Conservation (phyloP, 139 green algal genomes). For the Chlamydomonas eustigma region DNA sequence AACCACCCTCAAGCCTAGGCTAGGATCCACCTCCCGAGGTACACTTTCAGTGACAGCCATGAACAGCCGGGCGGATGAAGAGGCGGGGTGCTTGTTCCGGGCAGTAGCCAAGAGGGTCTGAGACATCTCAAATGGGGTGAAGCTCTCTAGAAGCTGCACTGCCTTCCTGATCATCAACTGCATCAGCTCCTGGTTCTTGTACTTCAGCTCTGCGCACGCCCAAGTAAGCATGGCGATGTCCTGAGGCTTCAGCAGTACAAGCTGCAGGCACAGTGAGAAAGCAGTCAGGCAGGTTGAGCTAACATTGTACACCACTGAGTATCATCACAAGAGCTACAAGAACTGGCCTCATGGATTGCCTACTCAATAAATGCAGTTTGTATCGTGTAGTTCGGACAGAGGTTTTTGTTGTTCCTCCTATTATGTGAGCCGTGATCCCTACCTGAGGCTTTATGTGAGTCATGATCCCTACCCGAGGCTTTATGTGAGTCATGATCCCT, state of each 20-base stretch:
- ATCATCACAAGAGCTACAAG: not conserved
- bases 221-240: not conserved
- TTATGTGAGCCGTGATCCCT: not conserved
- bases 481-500: not conserved
- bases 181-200: not conserved
- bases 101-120: not conserved
- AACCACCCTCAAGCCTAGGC: not conserved
- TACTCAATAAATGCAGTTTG: not conserved
- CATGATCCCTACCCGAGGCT: too few relatives aligned
- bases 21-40: not conserved
- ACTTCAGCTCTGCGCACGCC: not conserved
- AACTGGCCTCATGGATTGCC: not conserved
- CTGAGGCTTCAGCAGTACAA: not conserved
- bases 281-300: not conserved
- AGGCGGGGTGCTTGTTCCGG: not conserved
- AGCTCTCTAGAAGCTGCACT: not conserved
- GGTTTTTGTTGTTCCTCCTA: too few relatives aligned
- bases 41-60: not conserved
- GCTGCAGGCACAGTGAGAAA: not conserved
- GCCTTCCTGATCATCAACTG: not conserved
- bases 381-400: not conserved
- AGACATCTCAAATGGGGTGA: not conserved
- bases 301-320: not conserved
- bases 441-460: conserved; percentile 1
- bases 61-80: not conserved